Evolutionary conservation across 768 basidiomycete species (phyloP).

Genomic region (Hortiboletus campestris): DNA sequence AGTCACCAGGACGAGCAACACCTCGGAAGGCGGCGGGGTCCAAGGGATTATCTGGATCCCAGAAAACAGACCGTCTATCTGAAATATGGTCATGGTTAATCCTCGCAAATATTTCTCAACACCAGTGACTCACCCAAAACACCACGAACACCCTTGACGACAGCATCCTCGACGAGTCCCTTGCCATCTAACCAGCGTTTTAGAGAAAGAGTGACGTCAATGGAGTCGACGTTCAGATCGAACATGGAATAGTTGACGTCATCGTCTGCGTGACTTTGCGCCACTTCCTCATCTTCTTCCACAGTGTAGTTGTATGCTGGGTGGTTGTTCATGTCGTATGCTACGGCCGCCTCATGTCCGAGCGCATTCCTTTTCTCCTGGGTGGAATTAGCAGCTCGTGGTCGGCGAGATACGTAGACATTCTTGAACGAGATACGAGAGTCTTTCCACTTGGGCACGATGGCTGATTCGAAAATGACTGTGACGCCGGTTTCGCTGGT

Average conservation of each 20-base stretch:
- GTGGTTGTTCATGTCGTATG: constrained; percentile 77
- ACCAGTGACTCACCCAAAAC: constrained; percentile 63
- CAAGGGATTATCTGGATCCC: constrained; percentile 79
- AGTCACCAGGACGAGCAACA: constrained; percentile 72
- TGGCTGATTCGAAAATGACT: constrained; percentile 95
- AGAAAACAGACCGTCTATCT: constrained; percentile 87
- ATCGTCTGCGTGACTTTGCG: constrained; percentile 40
- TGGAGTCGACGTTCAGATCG: constrained; percentile 89
- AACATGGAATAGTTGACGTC: constrained; percentile 85
- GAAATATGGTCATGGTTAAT: background rate
- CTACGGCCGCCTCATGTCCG: constrained; percentile 57
- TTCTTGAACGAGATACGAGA: constrained; percentile 96
- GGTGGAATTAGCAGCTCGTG: constrained; percentile 30
- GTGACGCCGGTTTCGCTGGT: constrained; percentile 92
- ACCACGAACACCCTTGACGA: constrained; percentile 91
- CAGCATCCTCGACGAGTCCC: constrained; percentile 87
- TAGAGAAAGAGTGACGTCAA: constrained; percentile 92
- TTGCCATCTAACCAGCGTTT: constrained; percentile 95
- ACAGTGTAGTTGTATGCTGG: constrained; percentile 61
- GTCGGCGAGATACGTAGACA: constrained; percentile 87
- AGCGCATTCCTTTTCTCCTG: constrained; percentile 21
- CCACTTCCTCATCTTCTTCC: constrained; percentile 56
- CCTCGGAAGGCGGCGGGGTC: constrained; percentile 84
- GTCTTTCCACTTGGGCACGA: constrained; percentile 97
- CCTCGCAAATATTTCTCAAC: background rate